Evolutionary conservation across 768 basidiomycete genomes (phyloP), one percentile per base, ranked within the genome.

Genomic region (Leucosporidium creatinivorum): DNA sequence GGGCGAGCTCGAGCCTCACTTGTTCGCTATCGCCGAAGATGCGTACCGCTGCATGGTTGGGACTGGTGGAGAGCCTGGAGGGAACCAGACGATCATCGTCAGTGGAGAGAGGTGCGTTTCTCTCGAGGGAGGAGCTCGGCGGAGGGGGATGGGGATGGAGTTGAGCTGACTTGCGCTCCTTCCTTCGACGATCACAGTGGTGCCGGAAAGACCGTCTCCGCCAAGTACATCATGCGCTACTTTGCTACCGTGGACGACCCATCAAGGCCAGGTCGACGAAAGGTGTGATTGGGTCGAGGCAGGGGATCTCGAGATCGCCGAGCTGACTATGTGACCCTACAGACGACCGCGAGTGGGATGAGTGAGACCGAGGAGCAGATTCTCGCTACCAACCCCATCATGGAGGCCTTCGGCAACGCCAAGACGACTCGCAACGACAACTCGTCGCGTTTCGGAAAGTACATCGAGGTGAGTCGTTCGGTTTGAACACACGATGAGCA

Each of bases 341-440:
- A 69, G 68, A 65, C 66, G 26, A 78, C 77, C 15, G 77, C 78
- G 30, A 78, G 76, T 56, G 78, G 78, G 19, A 80, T 81, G 81
- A 93, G 88, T 77, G 96, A 97, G 79, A 92, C 93, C 71, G 96
- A 99, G 78, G 86, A 87, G 58, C 96, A 98, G 79, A 99, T 99
- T 67, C 81, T 99, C 63, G 96, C 96, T 33, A 97, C 94, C n/a
- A 99, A 99, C 78, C 96, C 96, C 28, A 98, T 96, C 75, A 87
- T 99, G 70, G 96, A 99, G 79, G 90, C 96, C 0, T 98, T 99
- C 74, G 96, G 96, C 73, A 99, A 99, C 79, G 96, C 96, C 28
- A 99, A 99, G 81, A 99, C 96, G 39, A 97, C 96, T 21, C 85
- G 96, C 67, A 99, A 99, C 77, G 96, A 99, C 79, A 99, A 99